Evolutionary conservation across 2,329 filamentous ascomycete species (phyloP), one percentile per base, ranked within the genome.

Genomic region (Diaporthe helianthi): DNA sequence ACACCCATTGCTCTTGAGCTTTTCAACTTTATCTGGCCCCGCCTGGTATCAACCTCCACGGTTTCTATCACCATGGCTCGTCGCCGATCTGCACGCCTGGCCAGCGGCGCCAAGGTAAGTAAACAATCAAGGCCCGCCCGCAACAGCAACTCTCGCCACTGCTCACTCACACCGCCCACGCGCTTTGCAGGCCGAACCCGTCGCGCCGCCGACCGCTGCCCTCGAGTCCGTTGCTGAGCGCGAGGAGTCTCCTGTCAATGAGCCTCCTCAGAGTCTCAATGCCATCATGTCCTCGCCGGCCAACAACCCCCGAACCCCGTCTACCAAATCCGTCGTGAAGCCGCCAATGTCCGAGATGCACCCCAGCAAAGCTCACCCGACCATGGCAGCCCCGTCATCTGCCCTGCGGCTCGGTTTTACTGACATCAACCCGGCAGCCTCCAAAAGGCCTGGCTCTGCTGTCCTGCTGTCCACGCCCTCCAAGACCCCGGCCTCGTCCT

Each of bases 281-380:
- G 73, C 76, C 22, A 73, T 76, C 64, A 76, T 77, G 70, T 80
- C 81, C 24, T 81, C 80, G 31, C 77, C 80, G 10, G 71, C 74
- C 69, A 65, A n/a, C 44, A 73, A 75, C 63, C 77, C 82, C 61
- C 73, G 78, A 74, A 91, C 92, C 1, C 93, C 93, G 6, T 85
- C 84, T 49, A 87, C 88, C 47, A 86, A 85, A 17, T 89, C 89
- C 4, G 86, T 89, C 7, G 82, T 91, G 73, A 91, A 92, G 81
- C 92, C 93, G 29, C 83, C 91, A 58, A 86, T 86, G 72, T 89
- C 90, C 70, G 94, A 97, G 78, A 98, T 98, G 94, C 94, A 98
- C 78, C 95, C 95, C 10, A 92, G 92, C 82, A 92, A 92, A 77
- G 88, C 89, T 68, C 93, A 96, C 69, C 86, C 88, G 73, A 94